Base-by-base conservation (phyloP, 1,284 basidiomycete species). In the Violaceomyces palustris region DNA sequence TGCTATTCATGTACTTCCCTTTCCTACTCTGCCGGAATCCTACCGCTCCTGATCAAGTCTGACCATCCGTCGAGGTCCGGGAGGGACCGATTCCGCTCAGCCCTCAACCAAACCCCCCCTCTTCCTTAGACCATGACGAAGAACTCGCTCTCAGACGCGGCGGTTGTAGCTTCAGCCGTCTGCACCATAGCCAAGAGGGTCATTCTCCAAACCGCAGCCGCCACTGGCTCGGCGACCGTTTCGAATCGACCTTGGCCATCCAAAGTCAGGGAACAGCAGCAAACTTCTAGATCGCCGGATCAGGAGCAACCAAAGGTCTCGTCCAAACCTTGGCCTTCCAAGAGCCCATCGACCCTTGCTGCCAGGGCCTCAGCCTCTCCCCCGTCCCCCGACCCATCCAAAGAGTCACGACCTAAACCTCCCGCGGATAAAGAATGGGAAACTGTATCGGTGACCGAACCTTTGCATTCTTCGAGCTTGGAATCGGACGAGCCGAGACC, bases 151-250 rank as follows among this genome's bases (percentile, higher is more conserved):
- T 35, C 35, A 27, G 58, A 61, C 44, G 53, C 50, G 24, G 54
- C 53, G 9, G 50, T 47, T 15, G 51, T 57, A 35, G 58, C 54
- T 36, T 61, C 53, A 14, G 51, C 53, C 22, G 21, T 59, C 14
- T 53, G 43, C 30, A 38, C 45, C 23, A 50, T 61, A 30, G 49
- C 50, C 26, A 57, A 50, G 22, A 43, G 44, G 24, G 42, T 52
- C n/a, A 29, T 53, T 4, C n/a, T 57, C 11, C 35, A 52, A 11
- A 38, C 58, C 3, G 39, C 44, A 15, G 45, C 46, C 30, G 30
- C 45, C 4, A 35, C 35, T 6, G 29, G 30, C 25, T 30, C 50
- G 10, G 19, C 23, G 12, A 30, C 36, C 5, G 39, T 38, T 8
- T 31, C 32, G 1, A 10, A 12, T 11, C 18, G 33, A 22, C 45